phyloP scores from a whole-genome alignment of 257 asterid species.

The Gentiana macrophylla region DNA sequence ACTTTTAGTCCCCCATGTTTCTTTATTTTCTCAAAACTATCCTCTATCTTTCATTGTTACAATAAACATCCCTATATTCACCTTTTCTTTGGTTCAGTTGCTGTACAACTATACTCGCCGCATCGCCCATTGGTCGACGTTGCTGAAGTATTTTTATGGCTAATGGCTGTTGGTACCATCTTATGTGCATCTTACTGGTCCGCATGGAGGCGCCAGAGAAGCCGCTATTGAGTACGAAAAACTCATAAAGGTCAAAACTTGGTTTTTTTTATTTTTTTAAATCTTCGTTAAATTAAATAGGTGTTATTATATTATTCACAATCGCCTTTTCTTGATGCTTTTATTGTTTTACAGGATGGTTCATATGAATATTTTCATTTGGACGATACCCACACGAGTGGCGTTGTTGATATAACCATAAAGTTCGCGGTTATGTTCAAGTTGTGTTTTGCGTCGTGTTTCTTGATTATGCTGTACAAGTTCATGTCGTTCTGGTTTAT shows the following conservation, averaged over 20 bases:
- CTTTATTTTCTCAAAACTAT: too few relatives aligned
- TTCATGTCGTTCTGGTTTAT: slow-evolving; percentile 81
- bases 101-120: slow-evolving; percentile 87
- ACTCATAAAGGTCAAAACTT: slow-evolving; percentile 48
- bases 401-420: slow-evolving; percentile 66
- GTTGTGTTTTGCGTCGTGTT: slow-evolving; percentile 64
- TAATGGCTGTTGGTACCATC: slow-evolving; percentile 89
- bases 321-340: slow-evolving; percentile 3
- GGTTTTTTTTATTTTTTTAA: background rate
- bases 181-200: slow-evolving; percentile 91
- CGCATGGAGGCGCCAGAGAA: slow-evolving; percentile 90
- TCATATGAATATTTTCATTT: slow-evolving; percentile 45
- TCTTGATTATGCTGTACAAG: slow-evolving; percentile 88
- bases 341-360: slow-evolving; percentile 54
- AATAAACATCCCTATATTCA: too few relatives aligned
- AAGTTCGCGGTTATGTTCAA: slow-evolving; percentile 68
- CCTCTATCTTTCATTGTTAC: too few relatives aligned
- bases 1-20: too few relatives aligned
- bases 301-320: slow-evolving; percentile 2
- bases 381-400: slow-evolving; percentile 32
- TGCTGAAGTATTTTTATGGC: slow-evolving; percentile 91
- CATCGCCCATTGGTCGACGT: slow-evolving; percentile 77
- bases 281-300: slow-evolving; percentile 2
- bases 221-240: slow-evolving; percentile 76
- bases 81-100: slow-evolving; percentile 40